Conservation (phyloP, 176 grass and related monocot genomes). For the Pontederia crassipes region DNA sequence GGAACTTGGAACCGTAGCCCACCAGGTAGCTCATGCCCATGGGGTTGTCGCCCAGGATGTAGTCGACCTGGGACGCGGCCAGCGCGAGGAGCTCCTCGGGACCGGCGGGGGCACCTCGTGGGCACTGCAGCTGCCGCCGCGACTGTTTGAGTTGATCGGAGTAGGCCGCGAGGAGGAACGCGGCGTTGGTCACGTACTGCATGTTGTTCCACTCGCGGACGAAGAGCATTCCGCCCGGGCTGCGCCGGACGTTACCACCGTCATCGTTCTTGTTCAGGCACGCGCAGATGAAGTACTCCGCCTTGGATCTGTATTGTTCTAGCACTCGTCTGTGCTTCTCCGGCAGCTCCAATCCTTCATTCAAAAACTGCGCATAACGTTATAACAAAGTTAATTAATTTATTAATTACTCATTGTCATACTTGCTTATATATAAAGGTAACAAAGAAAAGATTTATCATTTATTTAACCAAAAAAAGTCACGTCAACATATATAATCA, state of each 20-base stretch:
- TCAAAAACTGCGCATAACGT: not conserved
- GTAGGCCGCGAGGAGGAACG: slow-evolving; percentile 7
- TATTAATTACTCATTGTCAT: too few species aligned
- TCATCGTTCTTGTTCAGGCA: slow-evolving; percentile 3
- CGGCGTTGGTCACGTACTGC: slow-evolving; percentile 12
- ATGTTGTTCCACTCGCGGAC: slow-evolving; percentile 16
- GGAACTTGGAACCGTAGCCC: not conserved
- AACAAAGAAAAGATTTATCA: not conserved
- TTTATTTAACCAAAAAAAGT: not conserved
- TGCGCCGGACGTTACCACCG: not conserved
- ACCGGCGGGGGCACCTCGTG: not conserved
- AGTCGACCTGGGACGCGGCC: slow-evolving; percentile 4
- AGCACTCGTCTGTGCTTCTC: not conserved
- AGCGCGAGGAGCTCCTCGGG: not conserved
- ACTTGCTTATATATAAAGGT: too few species aligned
- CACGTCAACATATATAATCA: not conserved
- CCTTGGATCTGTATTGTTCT: slow-evolving; percentile 1
- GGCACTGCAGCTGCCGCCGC: not conserved
- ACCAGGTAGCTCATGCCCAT: slow-evolving; percentile 8
- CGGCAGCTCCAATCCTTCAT: not conserved
- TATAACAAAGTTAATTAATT: too few species aligned
- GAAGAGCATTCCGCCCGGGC: slow-evolving; percentile 14
- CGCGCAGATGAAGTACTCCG: slow-evolving; percentile 7
- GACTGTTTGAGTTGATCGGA: not conserved
- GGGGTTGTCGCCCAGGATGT: slow-evolving; percentile 1